Base-by-base conservation (phyloP, 495 filamentous ascomycete genomes). In the Daldinia decipiens region DNA sequence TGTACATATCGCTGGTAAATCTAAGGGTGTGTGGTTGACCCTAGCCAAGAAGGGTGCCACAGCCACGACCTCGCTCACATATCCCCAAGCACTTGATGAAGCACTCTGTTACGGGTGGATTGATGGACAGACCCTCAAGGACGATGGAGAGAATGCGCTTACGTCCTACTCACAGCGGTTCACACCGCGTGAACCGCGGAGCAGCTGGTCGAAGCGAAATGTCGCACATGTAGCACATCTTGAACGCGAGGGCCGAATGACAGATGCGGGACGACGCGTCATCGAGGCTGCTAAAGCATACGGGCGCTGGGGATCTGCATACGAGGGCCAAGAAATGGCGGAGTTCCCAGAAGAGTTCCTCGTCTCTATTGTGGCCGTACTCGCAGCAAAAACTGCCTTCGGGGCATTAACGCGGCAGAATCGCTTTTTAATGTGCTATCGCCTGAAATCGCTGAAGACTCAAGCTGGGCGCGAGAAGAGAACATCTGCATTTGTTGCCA, bases 81-180 rank as follows among this genome's bases (percentile, higher is more conserved):
- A 85, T 31, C 78, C 80, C 12, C 81, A 87, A 67, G 87, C 87
- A 8, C 80, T 88, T 32, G 83, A 88, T 77, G 73, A 78, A 27
- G 85, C 86, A 6, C 76, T 89, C 3, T 89, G 87, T 68, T 84
- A 84, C 65, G 86, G 87, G 6, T 89, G 87, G 87, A 89, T 89
- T 57, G 86, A 89, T 72, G 86, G 86, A 4, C 86, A 86, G 54
- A 80, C 76, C 0, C 73, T 77, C 15, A 47, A 47, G 1, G 43
- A 19, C 8, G 5, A 12, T 24, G 43, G 43, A 47, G 43, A 47
- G 6, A 24, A 12, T 17, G 43, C 43, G 17, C 17, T 47, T 47
- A 24, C 19, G 3, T 47, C 17, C 3, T 47, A 47, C 81, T 82
- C 26, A 61, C 71, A 21, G 81, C 43, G 43, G 43, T 47, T 47